Percentiles rank a stretch among this genome's conserved stretches.
phyloP scores from a whole-genome alignment of 2,329 filamentous ascomycete genomes.

The Neonectria magnoliae region DNA sequence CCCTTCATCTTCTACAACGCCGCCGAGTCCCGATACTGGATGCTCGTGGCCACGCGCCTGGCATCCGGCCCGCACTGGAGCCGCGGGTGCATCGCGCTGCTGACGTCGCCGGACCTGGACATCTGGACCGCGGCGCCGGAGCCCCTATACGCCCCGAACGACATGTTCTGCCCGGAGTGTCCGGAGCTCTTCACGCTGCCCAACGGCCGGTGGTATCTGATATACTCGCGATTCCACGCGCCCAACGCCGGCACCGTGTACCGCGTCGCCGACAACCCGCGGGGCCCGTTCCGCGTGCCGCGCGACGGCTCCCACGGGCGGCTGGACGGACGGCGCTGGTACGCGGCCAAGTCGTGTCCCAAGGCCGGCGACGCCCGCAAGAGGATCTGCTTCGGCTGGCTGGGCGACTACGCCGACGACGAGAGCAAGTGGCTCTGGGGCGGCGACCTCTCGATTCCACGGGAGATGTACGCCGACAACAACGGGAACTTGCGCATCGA shows the following conservation, averaged over 20 bases:
- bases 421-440: slow-evolving; percentile 52
- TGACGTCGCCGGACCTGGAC: slow-evolving; percentile 48
- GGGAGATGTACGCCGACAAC: slow-evolving; percentile 44
- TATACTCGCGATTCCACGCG: slow-evolving; percentile 47
- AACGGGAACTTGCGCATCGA: slow-evolving; percentile 41
- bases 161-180: slow-evolving; percentile 51
- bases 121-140: slow-evolving; percentile 44
- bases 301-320: slow-evolving; percentile 47
- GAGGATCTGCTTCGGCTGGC: slow-evolving; percentile 49
- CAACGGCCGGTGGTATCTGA: slow-evolving; percentile 50
- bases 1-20: slow-evolving; percentile 49
- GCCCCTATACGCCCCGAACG: slow-evolving; percentile 47
- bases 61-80: slow-evolving; percentile 46
- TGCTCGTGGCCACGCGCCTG: slow-evolving; percentile 50
- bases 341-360: slow-evolving; percentile 50
- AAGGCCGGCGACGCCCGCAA: slow-evolving; percentile 41
- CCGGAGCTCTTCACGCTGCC: slow-evolving; percentile 49
- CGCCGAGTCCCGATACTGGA: slow-evolving; percentile 46
- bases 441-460: slow-evolving; percentile 46
- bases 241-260: slow-evolving; percentile 50
- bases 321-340: slow-evolving; percentile 50
- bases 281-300: slow-evolving; percentile 49
- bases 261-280: slow-evolving; percentile 46
- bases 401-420: slow-evolving; percentile 45
- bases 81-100: slow-evolving; percentile 49